Conservation (phyloP, 768 basidiomycete species). For the Mycena sanguinolenta region DNA sequence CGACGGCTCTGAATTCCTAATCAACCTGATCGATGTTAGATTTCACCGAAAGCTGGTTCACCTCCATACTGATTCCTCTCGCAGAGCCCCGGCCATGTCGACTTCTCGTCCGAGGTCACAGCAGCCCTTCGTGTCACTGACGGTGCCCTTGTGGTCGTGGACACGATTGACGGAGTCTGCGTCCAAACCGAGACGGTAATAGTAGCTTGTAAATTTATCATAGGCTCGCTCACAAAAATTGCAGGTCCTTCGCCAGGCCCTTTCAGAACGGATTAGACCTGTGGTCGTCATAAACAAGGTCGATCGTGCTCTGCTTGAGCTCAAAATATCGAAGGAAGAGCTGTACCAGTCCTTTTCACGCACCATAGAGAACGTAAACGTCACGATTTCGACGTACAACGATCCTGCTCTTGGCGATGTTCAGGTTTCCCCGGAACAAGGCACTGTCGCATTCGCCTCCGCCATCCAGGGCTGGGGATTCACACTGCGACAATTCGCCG, state of each 20-base stretch:
- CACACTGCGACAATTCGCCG: slow-evolving; percentile 97
- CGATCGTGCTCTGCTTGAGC: slow-evolving; percentile 98
- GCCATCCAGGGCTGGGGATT: slow-evolving; percentile 99
- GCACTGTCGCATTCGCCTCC: slow-evolving; percentile 98
- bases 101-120: slow-evolving; percentile 99
- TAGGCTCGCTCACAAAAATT: no score
- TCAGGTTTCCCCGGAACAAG: slow-evolving; percentile 97
- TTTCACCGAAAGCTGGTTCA: background rate
- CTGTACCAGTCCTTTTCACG: slow-evolving; percentile 98
- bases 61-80: background rate
- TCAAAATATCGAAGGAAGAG: slow-evolving; percentile 96
- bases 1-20: slow-evolving; percentile 94
- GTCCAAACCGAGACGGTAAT: slow-evolving; percentile 99
- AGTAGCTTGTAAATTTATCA: no score
- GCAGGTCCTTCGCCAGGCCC: slow-evolving; percentile 96
- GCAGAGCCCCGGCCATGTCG: slow-evolving; percentile 93
- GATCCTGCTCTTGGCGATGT: slow-evolving; percentile 95
- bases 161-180: slow-evolving; percentile 99
- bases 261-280: slow-evolving; percentile 98
- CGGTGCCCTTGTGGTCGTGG: slow-evolving; percentile 99
- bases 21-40: slow-evolving; percentile 94
- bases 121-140: slow-evolving; percentile 99
- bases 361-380: slow-evolving; percentile 98
- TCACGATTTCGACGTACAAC: slow-evolving; percentile 97
- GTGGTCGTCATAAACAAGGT: slow-evolving; percentile 99